Evolutionary conservation across 495 filamentous ascomycete species (phyloP), one percentile per base, ranked within the genome.

Genomic region (Neurospora sp.): DNA sequence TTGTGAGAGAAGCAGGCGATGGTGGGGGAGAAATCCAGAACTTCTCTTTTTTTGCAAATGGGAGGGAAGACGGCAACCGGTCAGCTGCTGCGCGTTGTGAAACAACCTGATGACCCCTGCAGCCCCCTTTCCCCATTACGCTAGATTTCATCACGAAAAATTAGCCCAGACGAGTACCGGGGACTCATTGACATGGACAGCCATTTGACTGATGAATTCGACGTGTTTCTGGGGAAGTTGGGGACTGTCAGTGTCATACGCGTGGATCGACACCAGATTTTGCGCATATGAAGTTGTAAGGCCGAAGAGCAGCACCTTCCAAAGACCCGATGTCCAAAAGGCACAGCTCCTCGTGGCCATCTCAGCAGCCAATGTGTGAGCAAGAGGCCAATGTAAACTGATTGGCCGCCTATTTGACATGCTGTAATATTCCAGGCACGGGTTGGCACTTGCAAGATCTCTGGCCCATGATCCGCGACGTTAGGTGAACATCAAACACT

Each of bases 401-500:
- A 65, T 35, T 65, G 53, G 53, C 14, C 53, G 22, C 53, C 53
- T 65, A 35, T 37, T 31, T 65, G 53, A 65, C 53, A 65, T 65
- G 14, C 27, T 59, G 48, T 59, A 59, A 20, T 59, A 5, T 59
- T 59, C 11, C 48, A 65, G 53, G 53, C 14, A 61, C 53, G 27
- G 27, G 27, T 31, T 31, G 27, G 27, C 27, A 31, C 27, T 31
- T 31, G 27, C 27, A 37, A 35, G 53, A 65, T 65, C 53, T 65
- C 53, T 16, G 7, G 31, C 53, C 14, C 27, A 65, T 65, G 53
- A 65, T 65, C 75, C 76, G 75, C 76, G 77, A 80, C 76, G 75
- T 37, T 37, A 37, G 35, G 35, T 74, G 73, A 76, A 76, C 70
- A 76, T 81, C 78, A 81, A 80, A 81, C 80, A 78, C 77, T 78